phyloP scores from a whole-genome alignment of 495 filamentous ascomycete genomes.

The Echria macrotheca region DNA sequence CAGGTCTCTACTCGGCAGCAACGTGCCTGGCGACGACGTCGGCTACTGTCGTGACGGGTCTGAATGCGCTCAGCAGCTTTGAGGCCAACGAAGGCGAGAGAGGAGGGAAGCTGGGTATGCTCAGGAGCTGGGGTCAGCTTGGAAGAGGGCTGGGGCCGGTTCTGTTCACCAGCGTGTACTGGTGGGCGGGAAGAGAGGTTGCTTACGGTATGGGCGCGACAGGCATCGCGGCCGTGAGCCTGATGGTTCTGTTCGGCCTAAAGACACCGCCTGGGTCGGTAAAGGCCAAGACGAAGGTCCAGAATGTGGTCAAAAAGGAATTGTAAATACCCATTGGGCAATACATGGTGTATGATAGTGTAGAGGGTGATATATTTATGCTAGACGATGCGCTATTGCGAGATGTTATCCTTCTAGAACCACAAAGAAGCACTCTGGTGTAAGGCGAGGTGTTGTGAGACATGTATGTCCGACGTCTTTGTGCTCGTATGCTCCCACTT shows the following conservation, averaged over 20 bases:
- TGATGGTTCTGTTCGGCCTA: conserved; percentile 64
- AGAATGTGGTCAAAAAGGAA: conserved; percentile 32
- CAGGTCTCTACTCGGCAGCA: conserved; percentile 72
- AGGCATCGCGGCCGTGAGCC: conserved; percentile 69
- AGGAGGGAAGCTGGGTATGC: conserved; percentile 76
- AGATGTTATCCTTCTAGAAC: no score
- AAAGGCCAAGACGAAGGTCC: conserved; percentile 15
- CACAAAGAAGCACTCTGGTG: no score
- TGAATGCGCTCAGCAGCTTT: conserved; percentile 88
- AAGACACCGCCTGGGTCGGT: conserved; percentile 42
- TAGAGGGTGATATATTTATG: background rate
- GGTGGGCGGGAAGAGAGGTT: conserved; percentile 89
- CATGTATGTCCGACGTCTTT: no score
- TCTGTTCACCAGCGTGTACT: conserved; percentile 93
- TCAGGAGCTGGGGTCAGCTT: conserved; percentile 78
- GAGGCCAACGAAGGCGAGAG: conserved; percentile 76
- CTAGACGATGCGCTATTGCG: no score
- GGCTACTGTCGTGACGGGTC: conserved; percentile 87
- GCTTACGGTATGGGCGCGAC: conserved; percentile 77
- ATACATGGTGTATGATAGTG: background rate
- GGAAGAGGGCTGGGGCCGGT: conserved; percentile 82
- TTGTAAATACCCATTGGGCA: conserved; percentile 19
- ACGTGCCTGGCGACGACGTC: conserved; percentile 79
- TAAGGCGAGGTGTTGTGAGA: no score
- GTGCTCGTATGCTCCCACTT: no score